Evolutionary conservation across 768 basidiomycete species (phyloP), one percentile per base, ranked within the genome.

Genomic region (Nidularia sp.): DNA sequence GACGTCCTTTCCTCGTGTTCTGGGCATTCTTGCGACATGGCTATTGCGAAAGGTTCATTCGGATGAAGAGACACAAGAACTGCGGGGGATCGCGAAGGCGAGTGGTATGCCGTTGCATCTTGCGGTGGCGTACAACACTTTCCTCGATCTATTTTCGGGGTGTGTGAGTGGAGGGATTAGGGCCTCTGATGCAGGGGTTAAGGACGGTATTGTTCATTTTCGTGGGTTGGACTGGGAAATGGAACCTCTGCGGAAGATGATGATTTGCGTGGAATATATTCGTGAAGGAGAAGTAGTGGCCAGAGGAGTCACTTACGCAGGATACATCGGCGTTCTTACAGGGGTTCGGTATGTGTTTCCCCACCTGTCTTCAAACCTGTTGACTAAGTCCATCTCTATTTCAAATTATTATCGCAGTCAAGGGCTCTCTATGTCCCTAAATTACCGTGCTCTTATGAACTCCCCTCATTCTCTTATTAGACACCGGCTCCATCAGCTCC

Each of bases 171-270:
- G 71, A 1, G 71, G 70, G 9, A 67, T 61, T 9, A 56, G 54
- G 36, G 65, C 65, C 5, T 48, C 22, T 2, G 62, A 61, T 48
- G 60, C 60, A 4, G 50, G 53, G 5, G 49, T 36, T 34, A 54
- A 46, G 7, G 52, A 48, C 15, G 60, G 60, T 35, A 65, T 74
- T 15, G 51, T 72, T 1, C 72, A 74, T 54, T 71, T 74, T 54
- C 64, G 72, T 9, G 64, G 64, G 29, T 56, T 74, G 33, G 70
- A 72, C 56, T 72, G 72, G 71, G 64, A 60, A 3, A 74, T 71
- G 70, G 69, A 71, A 9, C 56, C 62, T 32, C 57, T 74, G 39
- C 60, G 71, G 32, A 57, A 62, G 29, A 52, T 72, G 53, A 58
- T 69, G 8, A 66, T 74, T 2, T 63, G 62, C 10, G 64, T 70